Conservation (phyloP, 192 early-diverging fungal genomes). For the Lunasporangiospora selenospora region DNA sequence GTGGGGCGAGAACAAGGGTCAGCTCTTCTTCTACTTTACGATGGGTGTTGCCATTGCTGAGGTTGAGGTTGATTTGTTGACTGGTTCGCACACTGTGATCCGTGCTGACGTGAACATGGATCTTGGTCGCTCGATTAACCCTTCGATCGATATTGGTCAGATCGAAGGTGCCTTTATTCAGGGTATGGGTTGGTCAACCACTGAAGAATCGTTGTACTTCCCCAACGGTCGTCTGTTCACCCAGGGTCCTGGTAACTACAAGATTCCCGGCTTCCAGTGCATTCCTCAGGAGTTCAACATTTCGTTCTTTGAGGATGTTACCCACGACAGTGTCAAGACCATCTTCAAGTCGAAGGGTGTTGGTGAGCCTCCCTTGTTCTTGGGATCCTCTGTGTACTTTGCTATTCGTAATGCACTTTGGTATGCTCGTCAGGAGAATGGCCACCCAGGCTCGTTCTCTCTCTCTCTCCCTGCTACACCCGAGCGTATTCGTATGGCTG, state of each 20-base stretch:
- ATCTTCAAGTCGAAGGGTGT: slow-evolving; percentile 86
- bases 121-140: slow-evolving; percentile 84
- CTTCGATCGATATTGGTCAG: slow-evolving; percentile 88
- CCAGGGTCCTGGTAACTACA: slow-evolving; percentile 86
- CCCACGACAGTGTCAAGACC: slow-evolving; percentile 66
- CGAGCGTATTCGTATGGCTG: slow-evolving; percentile 76
- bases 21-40: slow-evolving; percentile 84
- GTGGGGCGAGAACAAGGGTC: slow-evolving; percentile 74
- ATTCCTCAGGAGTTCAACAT: slow-evolving; percentile 86
- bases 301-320: slow-evolving; percentile 61
- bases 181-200: slow-evolving; percentile 85
- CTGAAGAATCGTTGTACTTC: slow-evolving; percentile 81
- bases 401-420: slow-evolving; percentile 82
- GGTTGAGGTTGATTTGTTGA: slow-evolving; percentile 87
- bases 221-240: slow-evolving; percentile 82
- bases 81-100: slow-evolving; percentile 76
- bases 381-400: slow-evolving; percentile 79
- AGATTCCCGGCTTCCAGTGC: slow-evolving; percentile 81
- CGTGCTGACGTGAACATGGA: slow-evolving; percentile 87
- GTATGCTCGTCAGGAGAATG: slow-evolving; percentile 66
- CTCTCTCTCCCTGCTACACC: slow-evolving; percentile 81
- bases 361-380: slow-evolving; percentile 88
- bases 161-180: slow-evolving; percentile 91
- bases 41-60: slow-evolving; percentile 82
- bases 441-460: slow-evolving; percentile 56